phyloP scores from a whole-genome alignment of 2,329 filamentous ascomycete genomes.

The Ophiostoma sp. region DNA sequence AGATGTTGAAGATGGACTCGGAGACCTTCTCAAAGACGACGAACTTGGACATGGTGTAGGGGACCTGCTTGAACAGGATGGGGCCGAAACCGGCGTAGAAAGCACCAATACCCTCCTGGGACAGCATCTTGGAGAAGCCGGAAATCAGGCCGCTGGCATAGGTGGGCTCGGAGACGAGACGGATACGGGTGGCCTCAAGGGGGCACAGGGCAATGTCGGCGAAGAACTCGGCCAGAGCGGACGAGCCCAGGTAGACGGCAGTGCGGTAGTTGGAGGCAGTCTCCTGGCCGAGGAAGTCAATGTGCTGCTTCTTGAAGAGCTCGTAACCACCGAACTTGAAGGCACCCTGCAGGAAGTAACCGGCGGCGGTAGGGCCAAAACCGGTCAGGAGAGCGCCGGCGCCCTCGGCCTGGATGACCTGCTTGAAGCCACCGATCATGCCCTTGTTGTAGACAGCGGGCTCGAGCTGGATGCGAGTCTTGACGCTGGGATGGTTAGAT shows the following conservation, averaged over 20 bases:
- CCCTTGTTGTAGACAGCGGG: constrained; percentile 74
- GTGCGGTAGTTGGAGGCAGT: constrained; percentile 65
- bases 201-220: constrained; percentile 74
- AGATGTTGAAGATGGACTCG: constrained; percentile 57
- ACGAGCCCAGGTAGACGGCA: constrained; percentile 63
- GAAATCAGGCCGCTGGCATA: constrained; percentile 67
- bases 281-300: constrained; percentile 67
- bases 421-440: constrained; percentile 70
- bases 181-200: constrained; percentile 78
- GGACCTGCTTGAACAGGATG: constrained; percentile 74
- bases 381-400: constrained; percentile 72
- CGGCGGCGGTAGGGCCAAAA: constrained; percentile 69
- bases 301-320: constrained; percentile 80
- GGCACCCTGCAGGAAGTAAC: constrained; percentile 80
- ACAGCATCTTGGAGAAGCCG: constrained; percentile 69
- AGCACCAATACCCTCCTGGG: constrained; percentile 66
- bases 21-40: constrained; percentile 79
- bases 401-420: constrained; percentile 70
- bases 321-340: constrained; percentile 88
- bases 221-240: constrained; percentile 55
- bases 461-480: constrained; percentile 82
- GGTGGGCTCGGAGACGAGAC: constrained; percentile 72
- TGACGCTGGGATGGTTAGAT: constrained; percentile 55
- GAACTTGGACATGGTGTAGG: constrained; percentile 86
- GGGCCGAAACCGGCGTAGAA: constrained; percentile 81